A percentile compares a stretch with the other conserved stretches of the same genome.
Evolutionary conservation across 768 basidiomycete species (phyloP).

Genomic region (Psilocybe cubensis): DNA sequence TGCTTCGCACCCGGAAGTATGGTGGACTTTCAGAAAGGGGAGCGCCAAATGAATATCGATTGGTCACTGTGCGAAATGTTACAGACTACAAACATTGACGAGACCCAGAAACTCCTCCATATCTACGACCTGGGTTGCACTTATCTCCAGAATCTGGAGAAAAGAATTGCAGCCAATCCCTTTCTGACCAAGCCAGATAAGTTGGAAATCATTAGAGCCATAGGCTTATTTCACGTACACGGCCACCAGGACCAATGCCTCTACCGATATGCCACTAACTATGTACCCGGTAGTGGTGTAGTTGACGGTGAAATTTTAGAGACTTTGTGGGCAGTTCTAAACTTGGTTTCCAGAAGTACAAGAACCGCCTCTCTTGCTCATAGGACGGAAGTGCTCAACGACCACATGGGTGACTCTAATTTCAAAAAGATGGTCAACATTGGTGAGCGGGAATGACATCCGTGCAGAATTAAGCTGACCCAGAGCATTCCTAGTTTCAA

Average conservation of each 20-base stretch:
- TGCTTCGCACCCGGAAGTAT: conserved; percentile 19
- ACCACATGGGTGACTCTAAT: conserved; percentile 35
- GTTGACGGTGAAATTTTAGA: conserved; percentile 38
- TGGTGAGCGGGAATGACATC: conserved; percentile 10
- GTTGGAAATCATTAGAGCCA: conserved; percentile 11
- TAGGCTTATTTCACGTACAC: conserved; percentile 34
- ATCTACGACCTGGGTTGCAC: conserved; percentile 26
- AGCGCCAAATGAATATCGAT: conserved; percentile 29
- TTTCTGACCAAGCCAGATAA: not conserved
- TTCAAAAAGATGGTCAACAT: conserved; percentile 33
- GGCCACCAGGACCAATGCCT: conserved; percentile 29
- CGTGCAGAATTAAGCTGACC: not conserved
- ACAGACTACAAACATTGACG: conserved; percentile 3
- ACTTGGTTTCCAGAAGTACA: conserved; percentile 26
- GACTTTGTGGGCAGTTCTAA: conserved; percentile 32
- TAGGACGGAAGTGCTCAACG: conserved; percentile 29
- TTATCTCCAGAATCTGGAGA: conserved; percentile 11
- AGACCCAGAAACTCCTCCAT: not conserved
- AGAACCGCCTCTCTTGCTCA: conserved; percentile 25
- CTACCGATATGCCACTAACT: conserved; percentile 25
- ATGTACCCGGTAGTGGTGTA: conserved; percentile 29
- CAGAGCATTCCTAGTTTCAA: not conserved
- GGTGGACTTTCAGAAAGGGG: conserved; percentile 28
- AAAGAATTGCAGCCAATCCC: not conserved
- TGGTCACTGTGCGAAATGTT: conserved; percentile 21